Evolutionary conservation across 2,329 filamentous ascomycete species (phyloP).

Genomic region (Verticillium klebahnii): DNA sequence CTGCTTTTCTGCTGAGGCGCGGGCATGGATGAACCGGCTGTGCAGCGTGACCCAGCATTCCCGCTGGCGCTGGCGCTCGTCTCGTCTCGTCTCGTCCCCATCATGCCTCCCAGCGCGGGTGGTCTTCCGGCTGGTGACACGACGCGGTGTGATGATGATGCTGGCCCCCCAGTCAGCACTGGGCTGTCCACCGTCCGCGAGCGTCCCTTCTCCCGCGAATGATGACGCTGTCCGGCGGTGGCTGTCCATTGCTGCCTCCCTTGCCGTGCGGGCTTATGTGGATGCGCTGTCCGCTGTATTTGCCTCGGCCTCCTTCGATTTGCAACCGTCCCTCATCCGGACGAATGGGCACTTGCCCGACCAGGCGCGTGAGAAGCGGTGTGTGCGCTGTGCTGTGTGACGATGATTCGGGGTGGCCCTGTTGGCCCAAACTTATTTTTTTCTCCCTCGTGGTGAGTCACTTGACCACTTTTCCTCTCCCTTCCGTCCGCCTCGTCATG

Average conservation of each 20-base stretch:
- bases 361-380: not conserved
- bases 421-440: not conserved
- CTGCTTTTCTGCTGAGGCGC: too few species aligned
- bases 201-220: not conserved
- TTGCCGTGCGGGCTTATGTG: not conserved
- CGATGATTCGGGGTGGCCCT: not conserved
- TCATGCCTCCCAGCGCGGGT: too few species aligned
- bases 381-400: not conserved
- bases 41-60: too few species aligned
- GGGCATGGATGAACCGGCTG: too few species aligned
- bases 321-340: not conserved
- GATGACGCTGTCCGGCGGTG: not conserved
- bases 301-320: not conserved
- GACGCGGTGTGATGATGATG: too few species aligned
- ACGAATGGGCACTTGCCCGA: not conserved
- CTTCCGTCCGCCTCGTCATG: not conserved
- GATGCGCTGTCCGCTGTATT: not conserved
- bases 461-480: not conserved
- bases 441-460: not conserved
- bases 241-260: not conserved
- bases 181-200: not conserved
- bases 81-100: too few species aligned
- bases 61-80: too few species aligned
- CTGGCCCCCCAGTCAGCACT: too few species aligned
- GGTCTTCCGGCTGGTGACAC: too few species aligned